Evolutionary conservation across 768 basidiomycete species (phyloP).

Genomic region (Mycena filopes): DNA sequence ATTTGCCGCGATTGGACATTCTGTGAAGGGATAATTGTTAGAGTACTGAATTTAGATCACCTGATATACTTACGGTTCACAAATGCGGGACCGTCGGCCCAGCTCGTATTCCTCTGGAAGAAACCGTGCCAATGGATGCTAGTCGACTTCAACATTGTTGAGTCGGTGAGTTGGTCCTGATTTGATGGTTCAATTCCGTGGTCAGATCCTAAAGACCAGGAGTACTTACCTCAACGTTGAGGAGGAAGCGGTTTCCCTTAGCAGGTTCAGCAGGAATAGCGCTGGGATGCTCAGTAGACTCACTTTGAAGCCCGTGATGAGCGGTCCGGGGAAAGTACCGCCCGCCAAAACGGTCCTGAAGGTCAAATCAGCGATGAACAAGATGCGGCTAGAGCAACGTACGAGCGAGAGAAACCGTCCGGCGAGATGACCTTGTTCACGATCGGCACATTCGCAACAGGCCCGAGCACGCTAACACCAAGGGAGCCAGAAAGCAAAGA

Average conservation of each 20-base stretch:
- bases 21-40: not conserved
- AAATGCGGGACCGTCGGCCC: slow-evolving; percentile 53
- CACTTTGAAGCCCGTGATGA: slow-evolving; percentile 47
- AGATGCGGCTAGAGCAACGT: slow-evolving; percentile 36
- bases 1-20: slow-evolving; percentile 23
- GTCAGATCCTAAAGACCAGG: slow-evolving; percentile 28
- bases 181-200: no score
- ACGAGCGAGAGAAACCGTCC: slow-evolving; percentile 60
- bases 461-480: slow-evolving; percentile 41
- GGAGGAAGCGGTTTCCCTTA: slow-evolving; percentile 53
- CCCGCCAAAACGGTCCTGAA: slow-evolving; percentile 42
- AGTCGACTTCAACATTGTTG: slow-evolving; percentile 60
- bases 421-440: slow-evolving; percentile 57
- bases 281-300: not conserved
- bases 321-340: slow-evolving; percentile 34
- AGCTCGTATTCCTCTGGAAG: slow-evolving; percentile 48
- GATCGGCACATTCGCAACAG: slow-evolving; percentile 48
- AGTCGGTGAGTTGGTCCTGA: slow-evolving; percentile 51
- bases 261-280: not conserved
- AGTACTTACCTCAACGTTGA: slow-evolving; percentile 51
- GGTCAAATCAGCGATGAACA: not conserved
- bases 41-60: not conserved
- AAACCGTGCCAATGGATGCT: slow-evolving; percentile 62
- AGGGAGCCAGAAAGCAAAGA: slow-evolving; percentile 38
- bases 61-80: slow-evolving; percentile 33